phyloP scores from a whole-genome alignment of 495 filamentous ascomycete genomes.

The Venustampulla echinocandica region DNA sequence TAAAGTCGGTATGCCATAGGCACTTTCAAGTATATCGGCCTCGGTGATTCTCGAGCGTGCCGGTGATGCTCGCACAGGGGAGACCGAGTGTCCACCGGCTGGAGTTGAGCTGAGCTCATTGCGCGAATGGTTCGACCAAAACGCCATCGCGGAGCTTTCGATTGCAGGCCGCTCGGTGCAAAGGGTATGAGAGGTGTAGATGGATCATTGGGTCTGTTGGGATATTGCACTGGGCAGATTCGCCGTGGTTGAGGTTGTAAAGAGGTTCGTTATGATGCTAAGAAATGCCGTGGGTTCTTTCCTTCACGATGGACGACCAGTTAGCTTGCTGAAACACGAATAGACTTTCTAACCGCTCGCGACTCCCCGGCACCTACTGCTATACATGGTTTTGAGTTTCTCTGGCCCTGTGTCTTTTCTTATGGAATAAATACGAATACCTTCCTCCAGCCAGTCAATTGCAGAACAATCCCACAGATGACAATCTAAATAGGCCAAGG shows the following conservation, averaged over 20 bases:
- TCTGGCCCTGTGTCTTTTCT: too few relatives aligned
- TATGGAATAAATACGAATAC: too few relatives aligned
- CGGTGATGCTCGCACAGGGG: conserved; percentile 7
- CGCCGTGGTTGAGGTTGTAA: not conserved
- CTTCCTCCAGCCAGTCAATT: too few relatives aligned
- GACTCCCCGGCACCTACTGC: too few relatives aligned
- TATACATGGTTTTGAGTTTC: too few relatives aligned
- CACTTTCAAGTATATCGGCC: conserved; percentile 20
- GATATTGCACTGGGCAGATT: too few relatives aligned
- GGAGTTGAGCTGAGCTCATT: conserved; percentile 6
- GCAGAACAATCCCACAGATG: too few relatives aligned
- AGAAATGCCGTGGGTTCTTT: not conserved
- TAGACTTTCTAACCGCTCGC: too few relatives aligned
- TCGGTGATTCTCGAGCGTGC: conserved; percentile 19
- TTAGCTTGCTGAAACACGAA: too few relatives aligned
- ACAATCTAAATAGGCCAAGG: too few relatives aligned
- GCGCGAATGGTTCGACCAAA: conserved; percentile 17
- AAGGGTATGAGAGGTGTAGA: conserved; percentile 1
- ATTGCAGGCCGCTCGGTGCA: conserved; percentile 2
- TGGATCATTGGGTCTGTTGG: conserved; percentile 14
- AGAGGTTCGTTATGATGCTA: not conserved
- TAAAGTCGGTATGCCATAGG: conserved; percentile 26
- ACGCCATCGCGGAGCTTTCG: conserved; percentile 20
- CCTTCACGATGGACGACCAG: not conserved
- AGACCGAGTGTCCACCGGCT: not conserved